Evolutionary conservation across 2,329 filamentous ascomycete genomes (phyloP), one percentile per base, ranked within the genome.

Genomic region (Graphilbum ipis-grandicollis): DNA sequence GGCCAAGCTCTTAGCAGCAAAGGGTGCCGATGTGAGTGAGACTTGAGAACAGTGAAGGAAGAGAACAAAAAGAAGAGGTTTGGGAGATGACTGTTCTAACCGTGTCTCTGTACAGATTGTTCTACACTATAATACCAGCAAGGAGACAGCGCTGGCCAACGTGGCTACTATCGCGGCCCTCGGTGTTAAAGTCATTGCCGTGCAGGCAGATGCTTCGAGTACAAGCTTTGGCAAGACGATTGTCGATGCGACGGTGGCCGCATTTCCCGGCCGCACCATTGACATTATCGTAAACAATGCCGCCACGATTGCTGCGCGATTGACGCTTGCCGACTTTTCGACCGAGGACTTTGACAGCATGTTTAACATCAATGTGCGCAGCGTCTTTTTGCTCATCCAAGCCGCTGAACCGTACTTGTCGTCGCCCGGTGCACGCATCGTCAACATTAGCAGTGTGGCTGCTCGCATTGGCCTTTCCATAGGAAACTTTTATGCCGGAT

Each of bases 251-350:
- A 42, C 43, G 5, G 33, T 38, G 1, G 19, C 22, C 12, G 38
- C 41, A 14, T 45, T 45, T 32, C 42, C 44, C 5, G 34, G 34
- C 34, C 38, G 39, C 21, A 40, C 39, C 17, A 43, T 46, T 29
- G 43, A 46, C 29, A 38, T 46, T 9, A 10, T 46, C 2, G 38
- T 46, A 28, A 45, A 46, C 39, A 46, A 46, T 32, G 44, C 35
- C 21, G 44, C 35, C 23, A 36, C 33, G 9, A 15, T 41, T 12
- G 23, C 21, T 8, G 35, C 29, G 17, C 34, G 30, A 21, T 29
- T 35, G 6, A 34, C 34, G 10, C 34, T 45, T 7, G 35, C 35
- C 6, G 40, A 35, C 9, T 29, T 40, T 3, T 32, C 41, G 1
- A 31, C 28, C 7, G 43, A 40, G 14, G 43, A 41, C 13, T 46